Base-by-base conservation (phyloP, 257 asterid species). In the Rubia yunnanensis region DNA sequence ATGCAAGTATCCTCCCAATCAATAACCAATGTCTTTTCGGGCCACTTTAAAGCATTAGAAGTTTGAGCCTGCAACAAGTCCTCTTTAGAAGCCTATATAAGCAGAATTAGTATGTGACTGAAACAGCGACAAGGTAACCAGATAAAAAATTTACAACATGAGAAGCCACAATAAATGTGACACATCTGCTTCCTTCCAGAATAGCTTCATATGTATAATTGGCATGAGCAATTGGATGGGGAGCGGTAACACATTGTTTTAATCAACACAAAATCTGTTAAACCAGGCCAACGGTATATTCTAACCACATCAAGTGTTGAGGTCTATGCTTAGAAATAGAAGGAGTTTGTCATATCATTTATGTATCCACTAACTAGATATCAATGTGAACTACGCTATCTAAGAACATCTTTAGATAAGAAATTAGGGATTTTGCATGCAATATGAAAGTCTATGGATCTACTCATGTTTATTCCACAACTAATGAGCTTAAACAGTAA, bases 11-110 rank as follows among this genome's bases (percentile, higher is more conserved):
- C 48, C 24, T 48, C 68, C 39, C 72, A 76, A 58, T 83, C 91
- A 68, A 77, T 69, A 11, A 70, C 23, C 50, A 68, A 72, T 59
- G 79, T 74, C 73, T 74, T 89, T 74, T 87, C 91, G 13, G 91
- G 88, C 96, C 96, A 89, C 41, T 63, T 30, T 35, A 89, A 84
- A 67, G 88, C 84, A 72, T 80, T 89, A 24, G 74, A 70, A 54
- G 84, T 83, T 61, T 76, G 83, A n/a, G n/a, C n/a, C n/a, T n/a
- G n/a, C n/a, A n/a, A n/a, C n/a, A n/a, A n/a, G n/a, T n/a, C n/a
- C n/a, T 83, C 87, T 74, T 73, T 79, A 13, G 94, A 85, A 52
- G 83, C 84, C 95, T 89, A 80, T 35, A 22, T n/a, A 69, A 65
- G 32, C 24, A 60, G 41, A 27, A 48, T 9, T 55, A 49, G 50